Percentiles rank a stretch among this genome's conserved stretches.
Evolutionary conservation across 1,139 yeast genomes (phyloP).

Genomic region (Sugiyamaella paludigena): DNA sequence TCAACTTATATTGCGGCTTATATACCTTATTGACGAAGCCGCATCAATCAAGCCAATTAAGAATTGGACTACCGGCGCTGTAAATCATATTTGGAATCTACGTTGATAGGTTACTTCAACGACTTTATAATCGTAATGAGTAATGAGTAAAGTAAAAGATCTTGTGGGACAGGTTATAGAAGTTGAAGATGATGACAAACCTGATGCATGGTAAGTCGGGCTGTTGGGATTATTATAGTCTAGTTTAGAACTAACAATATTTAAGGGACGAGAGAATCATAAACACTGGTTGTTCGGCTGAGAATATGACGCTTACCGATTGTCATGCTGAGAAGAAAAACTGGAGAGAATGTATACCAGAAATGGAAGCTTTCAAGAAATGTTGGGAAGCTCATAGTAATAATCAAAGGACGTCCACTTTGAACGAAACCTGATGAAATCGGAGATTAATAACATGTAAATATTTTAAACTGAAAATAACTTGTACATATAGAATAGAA

Average conservation of each 20-base stretch:
- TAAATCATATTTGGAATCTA: no score
- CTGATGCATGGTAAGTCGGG: slow-evolving; percentile 50
- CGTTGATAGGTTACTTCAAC: no score
- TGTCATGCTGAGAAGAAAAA: slow-evolving; percentile 76
- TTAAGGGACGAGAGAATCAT: slow-evolving; percentile 62
- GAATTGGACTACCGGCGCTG: no score
- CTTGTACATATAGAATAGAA: slow-evolving; percentile 5
- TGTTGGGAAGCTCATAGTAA: slow-evolving; percentile 67
- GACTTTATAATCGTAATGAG: no score
- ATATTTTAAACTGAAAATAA: background rate
- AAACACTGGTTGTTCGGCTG: slow-evolving; percentile 68
- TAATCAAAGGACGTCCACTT: slow-evolving; percentile 44
- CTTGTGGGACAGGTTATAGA: slow-evolving; percentile 20
- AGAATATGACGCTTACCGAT: slow-evolving; percentile 58
- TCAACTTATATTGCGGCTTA: no score
- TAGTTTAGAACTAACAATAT: slow-evolving; percentile 1
- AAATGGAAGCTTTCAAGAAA: slow-evolving; percentile 63
- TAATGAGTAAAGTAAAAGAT: no score
- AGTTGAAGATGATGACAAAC: slow-evolving; percentile 48
- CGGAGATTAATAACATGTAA: background rate
- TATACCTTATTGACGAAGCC: no score
- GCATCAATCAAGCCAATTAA: no score
- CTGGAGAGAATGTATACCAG: slow-evolving; percentile 65
- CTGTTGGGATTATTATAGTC: background rate
- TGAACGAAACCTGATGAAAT: slow-evolving; percentile 17